phyloP scores from a whole-genome alignment of 176 grass and related monocot species.

The Carex scoparia region DNA sequence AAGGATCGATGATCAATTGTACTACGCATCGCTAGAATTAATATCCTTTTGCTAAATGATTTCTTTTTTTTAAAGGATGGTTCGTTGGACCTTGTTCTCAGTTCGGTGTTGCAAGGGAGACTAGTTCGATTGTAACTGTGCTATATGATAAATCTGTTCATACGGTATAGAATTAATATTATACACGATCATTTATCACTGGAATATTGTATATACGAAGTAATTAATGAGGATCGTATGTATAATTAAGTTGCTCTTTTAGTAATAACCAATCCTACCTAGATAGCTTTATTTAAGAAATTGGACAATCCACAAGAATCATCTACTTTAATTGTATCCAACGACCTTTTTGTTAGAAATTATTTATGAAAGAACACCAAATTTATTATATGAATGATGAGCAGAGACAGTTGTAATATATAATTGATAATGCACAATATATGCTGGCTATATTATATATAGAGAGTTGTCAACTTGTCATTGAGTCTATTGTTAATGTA shows the following conservation, averaged over 20 bases:
- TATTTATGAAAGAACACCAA: not conserved
- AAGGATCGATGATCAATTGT: not conserved
- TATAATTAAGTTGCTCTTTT: not conserved
- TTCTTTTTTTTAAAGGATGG: not conserved
- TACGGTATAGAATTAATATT: not conserved
- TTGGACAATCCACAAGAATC: not conserved
- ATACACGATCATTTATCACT: not conserved
- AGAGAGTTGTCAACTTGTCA: too few species aligned
- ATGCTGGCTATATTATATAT: too few species aligned
- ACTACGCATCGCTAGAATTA: not conserved
- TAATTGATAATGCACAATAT: too few species aligned
- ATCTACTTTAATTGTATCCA: not conserved
- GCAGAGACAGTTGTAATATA: too few species aligned
- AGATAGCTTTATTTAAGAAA: not conserved
- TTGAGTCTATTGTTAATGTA: too few species aligned
- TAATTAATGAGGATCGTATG: not conserved
- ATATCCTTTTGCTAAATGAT: not conserved
- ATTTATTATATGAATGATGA: too few species aligned
- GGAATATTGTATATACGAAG: not conserved
- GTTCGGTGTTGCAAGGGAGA: not conserved
- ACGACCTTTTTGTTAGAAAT: not conserved
- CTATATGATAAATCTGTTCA: not conserved
- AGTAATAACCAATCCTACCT: not conserved
- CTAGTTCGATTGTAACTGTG: not conserved
- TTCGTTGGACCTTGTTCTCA: not conserved